phyloP scores from a whole-genome alignment of 23 red algal genomes.

The Gracilaria gracilis region DNA sequence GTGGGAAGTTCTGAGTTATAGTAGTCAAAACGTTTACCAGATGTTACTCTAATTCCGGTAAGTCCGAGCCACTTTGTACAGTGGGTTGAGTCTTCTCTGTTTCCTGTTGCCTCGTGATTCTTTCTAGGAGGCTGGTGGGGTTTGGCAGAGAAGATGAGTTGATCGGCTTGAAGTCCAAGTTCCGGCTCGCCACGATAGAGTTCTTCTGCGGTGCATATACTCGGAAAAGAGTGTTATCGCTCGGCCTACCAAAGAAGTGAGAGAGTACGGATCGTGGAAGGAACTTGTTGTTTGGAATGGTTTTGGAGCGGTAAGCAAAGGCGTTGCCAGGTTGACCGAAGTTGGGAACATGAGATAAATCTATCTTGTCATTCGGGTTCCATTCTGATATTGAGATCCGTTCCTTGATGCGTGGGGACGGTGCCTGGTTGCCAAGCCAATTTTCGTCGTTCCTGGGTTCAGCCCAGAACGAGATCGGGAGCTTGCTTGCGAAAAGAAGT shows the following conservation, averaged over 20 bases:
- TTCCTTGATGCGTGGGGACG: too few relatives aligned
- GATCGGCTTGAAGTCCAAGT: too few relatives aligned
- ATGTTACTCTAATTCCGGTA: not conserved
- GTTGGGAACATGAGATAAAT: too few relatives aligned
- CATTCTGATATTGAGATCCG: too few relatives aligned
- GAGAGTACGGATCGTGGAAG: not conserved
- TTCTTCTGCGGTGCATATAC: conserved; percentile 3
- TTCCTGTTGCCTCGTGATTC: too few relatives aligned
- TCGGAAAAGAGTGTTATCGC: too few relatives aligned
- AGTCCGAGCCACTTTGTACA: not conserved
- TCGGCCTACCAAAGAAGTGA: conserved; percentile 22
- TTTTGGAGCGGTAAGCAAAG: too few relatives aligned
- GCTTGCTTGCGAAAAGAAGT: conserved; percentile 5
- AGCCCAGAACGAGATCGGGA: not conserved
- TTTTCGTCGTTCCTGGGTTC: conserved; percentile 18
- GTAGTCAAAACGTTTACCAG: not conserved
- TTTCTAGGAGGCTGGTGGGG: too few relatives aligned
- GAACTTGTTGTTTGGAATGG: conserved; percentile 51
- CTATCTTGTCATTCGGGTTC: not conserved
- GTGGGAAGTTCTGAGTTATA: not conserved
- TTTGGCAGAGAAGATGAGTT: too few relatives aligned
- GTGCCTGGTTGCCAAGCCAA: too few relatives aligned
- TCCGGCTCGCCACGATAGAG: not conserved
- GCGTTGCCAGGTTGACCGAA: too few relatives aligned
- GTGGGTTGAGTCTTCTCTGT: not conserved